Evolutionary conservation across 495 filamentous ascomycete species (phyloP).

Genomic region (Penicillium pancosmium): DNA sequence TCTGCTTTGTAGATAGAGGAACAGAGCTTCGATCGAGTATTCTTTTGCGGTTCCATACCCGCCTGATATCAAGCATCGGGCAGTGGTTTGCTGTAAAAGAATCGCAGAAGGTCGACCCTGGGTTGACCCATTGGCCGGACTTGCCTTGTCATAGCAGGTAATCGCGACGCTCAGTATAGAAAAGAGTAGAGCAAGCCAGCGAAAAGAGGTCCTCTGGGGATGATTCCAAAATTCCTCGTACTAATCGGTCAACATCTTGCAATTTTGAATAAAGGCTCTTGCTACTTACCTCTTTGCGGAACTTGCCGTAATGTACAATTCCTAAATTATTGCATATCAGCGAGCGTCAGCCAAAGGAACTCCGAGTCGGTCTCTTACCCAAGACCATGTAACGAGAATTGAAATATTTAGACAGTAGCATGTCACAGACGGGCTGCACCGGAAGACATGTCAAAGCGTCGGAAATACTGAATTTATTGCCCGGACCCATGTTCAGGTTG

Average conservation of each 20-base stretch:
- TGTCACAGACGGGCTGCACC: conserved; percentile 37
- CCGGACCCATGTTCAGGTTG: neutral
- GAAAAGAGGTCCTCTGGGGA: conserved; percentile 33
- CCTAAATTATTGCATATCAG: conserved; percentile 5
- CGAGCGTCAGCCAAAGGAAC: neutral
- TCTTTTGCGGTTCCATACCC: conserved; percentile 48
- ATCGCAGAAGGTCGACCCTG: neutral
- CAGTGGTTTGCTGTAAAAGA: conserved; percentile 19
- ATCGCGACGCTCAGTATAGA: conserved; percentile 16
- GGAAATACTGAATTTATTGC: conserved; percentile 12
- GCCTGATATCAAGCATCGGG: conserved; percentile 46
- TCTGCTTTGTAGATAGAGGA: conserved; percentile 49
- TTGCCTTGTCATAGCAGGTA: conserved; percentile 2
- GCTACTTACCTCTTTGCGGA: conserved; percentile 23
- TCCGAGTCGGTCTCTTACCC: neutral
- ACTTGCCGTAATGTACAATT: conserved; percentile 24
- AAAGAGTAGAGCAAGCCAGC: conserved; percentile 44
- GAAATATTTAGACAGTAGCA: conserved; percentile 52
- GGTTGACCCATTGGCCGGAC: neutral
- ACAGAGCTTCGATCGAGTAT: conserved; percentile 50
- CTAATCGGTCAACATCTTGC: conserved; percentile 20
- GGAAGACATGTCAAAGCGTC: conserved; percentile 44
- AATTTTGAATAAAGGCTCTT: neutral
- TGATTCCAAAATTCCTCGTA: conserved; percentile 53
- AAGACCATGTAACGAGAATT: conserved; percentile 44